Base-by-base conservation (phyloP, 495 filamentous ascomycete genomes). In the Podospora sp. region DNA sequence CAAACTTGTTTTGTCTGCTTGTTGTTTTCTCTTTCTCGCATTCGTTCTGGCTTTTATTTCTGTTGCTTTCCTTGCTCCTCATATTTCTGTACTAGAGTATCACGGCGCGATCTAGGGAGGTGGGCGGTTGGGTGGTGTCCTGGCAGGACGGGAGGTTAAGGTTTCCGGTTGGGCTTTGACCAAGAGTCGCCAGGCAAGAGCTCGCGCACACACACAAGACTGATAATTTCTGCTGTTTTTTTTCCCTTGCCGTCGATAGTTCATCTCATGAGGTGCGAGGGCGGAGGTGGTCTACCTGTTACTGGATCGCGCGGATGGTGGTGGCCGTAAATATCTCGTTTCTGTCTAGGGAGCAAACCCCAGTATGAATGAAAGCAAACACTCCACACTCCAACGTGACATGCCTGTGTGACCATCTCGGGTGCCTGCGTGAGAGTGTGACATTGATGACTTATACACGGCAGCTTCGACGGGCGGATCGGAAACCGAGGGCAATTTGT, bases 41-140 rank as follows among this genome's bases (percentile, higher is more conserved):
- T 67, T 60, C 62, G 26, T 36, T 65, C 12, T 67, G 55, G 35
- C 51, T 57, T 69, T 67, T 24, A 65, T 75, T 75, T 69, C 51
- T 20, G 51, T 55, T 59, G 69, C 58, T 22, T 68, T 55, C 64
- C 29, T 57, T 61, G 58, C 27, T 33, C 64, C 18, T 65, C 22
- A 59, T 26, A 16, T 53, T 57, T 49, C 71, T 76, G 71, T 76
- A 71, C 65, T 74, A 73, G 72, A 70, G 71, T 68, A 59, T 63
- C 14, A 6, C 65, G 61, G 50, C 50, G 59, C 40, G 69, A 64
- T 69, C 68, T 75, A 68, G 73, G 73, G 58, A 60, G 21, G 46
- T 26, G 35, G 60, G 40, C 21, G 35, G 60, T 27, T 62, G 51
- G 62, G 63, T 51, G 27, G 61, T 22, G 55, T 53, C 18, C 20